Percentiles rank a stretch among this genome's conserved stretches.
Evolutionary conservation across 139 green algal genomes (phyloP).

Genomic region (Eudorina sp.): DNA sequence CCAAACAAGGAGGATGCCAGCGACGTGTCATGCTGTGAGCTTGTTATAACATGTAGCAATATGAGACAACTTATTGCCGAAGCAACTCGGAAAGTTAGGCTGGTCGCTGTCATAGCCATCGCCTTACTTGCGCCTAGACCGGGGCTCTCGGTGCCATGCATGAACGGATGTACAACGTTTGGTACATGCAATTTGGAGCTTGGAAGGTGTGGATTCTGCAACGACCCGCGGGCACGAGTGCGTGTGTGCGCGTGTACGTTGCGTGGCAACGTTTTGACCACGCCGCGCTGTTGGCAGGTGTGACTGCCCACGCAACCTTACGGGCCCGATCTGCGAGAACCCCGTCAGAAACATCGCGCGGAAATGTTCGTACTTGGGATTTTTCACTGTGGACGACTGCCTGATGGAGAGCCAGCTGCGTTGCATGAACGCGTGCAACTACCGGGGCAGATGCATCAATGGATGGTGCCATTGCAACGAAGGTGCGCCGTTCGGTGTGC

Average conservation of each 20-base stretch:
- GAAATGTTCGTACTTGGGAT: slow-evolving; percentile 23
- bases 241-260: too few species aligned
- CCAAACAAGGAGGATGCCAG: too few species aligned
- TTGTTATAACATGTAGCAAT: neutral
- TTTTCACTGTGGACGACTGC: slow-evolving; percentile 18
- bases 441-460: slow-evolving; percentile 25
- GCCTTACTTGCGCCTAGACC: neutral
- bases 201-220: slow-evolving; percentile 11
- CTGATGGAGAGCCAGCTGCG: neutral
- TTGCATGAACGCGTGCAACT: slow-evolving; percentile 57
- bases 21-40: too few species aligned
- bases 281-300: slow-evolving; percentile 58
- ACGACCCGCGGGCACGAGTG: too few species aligned
- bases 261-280: too few species aligned
- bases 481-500: slow-evolving; percentile 46
- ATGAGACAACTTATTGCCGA: neutral
- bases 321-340: slow-evolving; percentile 15
- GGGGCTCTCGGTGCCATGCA: neutral
- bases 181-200: slow-evolving; percentile 34
- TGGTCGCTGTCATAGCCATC: neutral
- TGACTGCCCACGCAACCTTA: slow-evolving; percentile 53
- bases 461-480: slow-evolving; percentile 58
- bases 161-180: neutral
- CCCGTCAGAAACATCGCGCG: neutral
- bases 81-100: neutral